Evolutionary conservation across 2,329 filamentous ascomycete species (phyloP), one percentile per base, ranked within the genome.

Genomic region (Phaeosphaeria sp.): DNA sequence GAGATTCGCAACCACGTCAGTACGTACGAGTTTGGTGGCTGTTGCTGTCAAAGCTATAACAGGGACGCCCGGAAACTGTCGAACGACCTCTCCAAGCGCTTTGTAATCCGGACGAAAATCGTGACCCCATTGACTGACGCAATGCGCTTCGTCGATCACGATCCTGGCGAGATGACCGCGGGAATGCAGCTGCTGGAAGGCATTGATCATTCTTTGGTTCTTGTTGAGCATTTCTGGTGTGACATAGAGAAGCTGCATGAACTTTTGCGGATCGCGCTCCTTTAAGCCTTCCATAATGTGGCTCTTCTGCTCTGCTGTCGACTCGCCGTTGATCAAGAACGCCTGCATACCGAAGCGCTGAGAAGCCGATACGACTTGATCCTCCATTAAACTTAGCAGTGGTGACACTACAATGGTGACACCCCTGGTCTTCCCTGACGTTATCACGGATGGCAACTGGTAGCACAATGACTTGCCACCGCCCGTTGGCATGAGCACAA

Each of bases 111-210:
- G 94, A 46, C 96, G 88, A 74, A 99, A 99, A 76, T 99, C 95
- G 68, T 99, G 95, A 0, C 95, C 95, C 95, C 95, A 99, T 81
- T 99, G 93, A 76, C 95, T 98, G 24, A 99, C 94, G 76, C 95
- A 99, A 76, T 99, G 95, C n/a, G 95, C 95, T 79, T 99, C 96
- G 67, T 99, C 95, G 61, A 99, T 96, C 52, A 99, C 95, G 49
- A 99, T 87, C 24, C 95, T 88, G 17, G 96, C 94, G 51, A 99
- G 86, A 67, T 89, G 91, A 3, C 84, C 81, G 50, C 87, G 87
- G 15, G 78, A 77, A 74, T 97, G 85, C n/a, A 99, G 82, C 2
- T 81, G 82, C 51, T 86, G 79, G 61, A 99, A 83, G 2, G 83
- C 85, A 51, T 82, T 84, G 56, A 88, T 80, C 75, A 98, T 91